These are phyloP conservation scores for Globisporangium acanthophoron DNA, from an alignment of 352 stramenopile species.

Conservation along the genomic window DNA sequence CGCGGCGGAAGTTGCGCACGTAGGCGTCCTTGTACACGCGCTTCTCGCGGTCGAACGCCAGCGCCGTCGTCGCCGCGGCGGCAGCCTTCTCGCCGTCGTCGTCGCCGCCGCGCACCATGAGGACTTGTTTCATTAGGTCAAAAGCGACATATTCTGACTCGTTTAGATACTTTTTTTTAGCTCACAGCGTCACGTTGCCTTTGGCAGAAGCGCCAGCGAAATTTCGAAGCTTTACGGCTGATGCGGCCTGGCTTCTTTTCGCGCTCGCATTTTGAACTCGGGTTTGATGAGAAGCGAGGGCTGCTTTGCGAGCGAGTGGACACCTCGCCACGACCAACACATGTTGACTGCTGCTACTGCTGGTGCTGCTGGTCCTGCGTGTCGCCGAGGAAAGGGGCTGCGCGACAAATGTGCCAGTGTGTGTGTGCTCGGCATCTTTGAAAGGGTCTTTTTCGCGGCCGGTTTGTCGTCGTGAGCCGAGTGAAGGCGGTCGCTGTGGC, in stretches of 20 bases:
- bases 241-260: neutral
- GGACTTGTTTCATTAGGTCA: neutral
- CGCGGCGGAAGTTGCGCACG: slow-evolving; percentile 59
- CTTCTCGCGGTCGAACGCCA: slow-evolving; percentile 71
- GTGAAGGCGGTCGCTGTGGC: neutral
- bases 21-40: slow-evolving; percentile 73
- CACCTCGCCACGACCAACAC: neutral
- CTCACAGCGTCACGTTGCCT: neutral
- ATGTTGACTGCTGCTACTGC: neutral
- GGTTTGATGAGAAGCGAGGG: neutral
- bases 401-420: neutral
- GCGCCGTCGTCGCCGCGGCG: slow-evolving; percentile 5
- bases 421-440: too few species aligned
- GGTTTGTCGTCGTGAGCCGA: neutral
- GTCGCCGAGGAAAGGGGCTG: neutral
- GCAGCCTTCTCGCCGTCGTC: slow-evolving; percentile 25
- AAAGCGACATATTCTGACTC: neutral
- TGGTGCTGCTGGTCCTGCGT: neutral
- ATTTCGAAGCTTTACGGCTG: neutral
- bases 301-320: neutral
- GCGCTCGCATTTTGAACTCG: neutral
- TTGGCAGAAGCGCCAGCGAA: neutral
- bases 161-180: neutral
- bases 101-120: neutral
- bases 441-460: too few species aligned